Evolutionary conservation across 441 rosid species (phyloP), one percentile per base, ranked within the genome.

Genomic region (Bruguiera hainesii): DNA sequence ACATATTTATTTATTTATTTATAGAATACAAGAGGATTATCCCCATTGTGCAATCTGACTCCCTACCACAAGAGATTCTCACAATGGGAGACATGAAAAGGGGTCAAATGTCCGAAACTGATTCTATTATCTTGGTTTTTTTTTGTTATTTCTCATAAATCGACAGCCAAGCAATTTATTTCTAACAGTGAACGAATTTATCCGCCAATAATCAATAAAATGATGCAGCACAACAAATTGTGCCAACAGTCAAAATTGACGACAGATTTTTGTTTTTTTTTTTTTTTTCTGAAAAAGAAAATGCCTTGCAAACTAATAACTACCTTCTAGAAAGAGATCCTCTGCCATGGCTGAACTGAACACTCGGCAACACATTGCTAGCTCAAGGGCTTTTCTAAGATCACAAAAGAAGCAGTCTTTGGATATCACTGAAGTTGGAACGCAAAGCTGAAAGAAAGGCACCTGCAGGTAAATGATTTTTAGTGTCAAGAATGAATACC

Each of bases 381-480:
- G 63, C 67, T 35, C 25, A 18, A n/a, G 65, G 31, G 20, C 33
- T 58, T 65, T 61, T 35, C 56, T 50, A 46, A 68, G 66, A 71
- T 85, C 79, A 91, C 53, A 33, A 51, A 4, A 95, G 82, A 76
- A 95, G 85, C 55, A 92, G 98, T 77, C 93, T 90, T 69, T 77
- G 78, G 67, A 92, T 84, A 74, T 91, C 96, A 19, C 84, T 82
- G 85, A 95, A 95, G 83, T 90, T 90, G 15, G 88, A 74, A 28
- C 87, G 82, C 72, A 92, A 76, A 55, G 83, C 89, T 23, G 96
- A 77, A 49, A 95, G 69, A 75, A 95, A 90, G 31, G 86, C 89
- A 79, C 98, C 99, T 95, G 90, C 86, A 82, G 71, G 57, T 5
- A 25, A 51, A 65, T 21, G 55, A 23, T 63, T 57, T 61, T 56